Percentiles rank a stretch among this genome's conserved stretches.
Conservation (phyloP, 2,329 filamentous ascomycete genomes). For the Fusarium keratoplasticum region DNA sequence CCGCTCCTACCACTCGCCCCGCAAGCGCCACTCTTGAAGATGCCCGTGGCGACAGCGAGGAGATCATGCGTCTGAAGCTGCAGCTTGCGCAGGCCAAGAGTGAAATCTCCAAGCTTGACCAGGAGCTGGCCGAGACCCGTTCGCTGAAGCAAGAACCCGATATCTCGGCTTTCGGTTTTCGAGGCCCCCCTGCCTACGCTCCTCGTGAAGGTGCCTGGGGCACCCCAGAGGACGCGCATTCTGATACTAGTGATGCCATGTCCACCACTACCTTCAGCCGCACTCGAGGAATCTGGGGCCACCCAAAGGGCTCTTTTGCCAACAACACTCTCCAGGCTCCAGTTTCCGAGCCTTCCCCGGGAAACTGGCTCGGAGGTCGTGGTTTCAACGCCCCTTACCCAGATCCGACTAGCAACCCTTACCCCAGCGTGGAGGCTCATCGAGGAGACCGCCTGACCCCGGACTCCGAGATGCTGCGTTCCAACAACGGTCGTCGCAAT, state of each 20-base stretch:
- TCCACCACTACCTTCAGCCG: constrained; percentile 65
- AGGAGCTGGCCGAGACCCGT: constrained; percentile 75
- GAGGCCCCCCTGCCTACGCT: constrained; percentile 33
- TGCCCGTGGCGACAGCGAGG: constrained; percentile 58
- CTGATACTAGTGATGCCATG: constrained; percentile 67
- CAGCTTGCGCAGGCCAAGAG: constrained; percentile 78
- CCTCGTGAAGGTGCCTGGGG: constrained; percentile 64
- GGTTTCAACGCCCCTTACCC: constrained; percentile 53
- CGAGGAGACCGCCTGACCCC: constrained; percentile 60
- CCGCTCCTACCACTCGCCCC: constrained; percentile 62
- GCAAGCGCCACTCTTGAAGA: constrained; percentile 64
- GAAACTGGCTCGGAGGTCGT: constrained; percentile 60
- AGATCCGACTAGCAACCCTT: constrained; percentile 53
- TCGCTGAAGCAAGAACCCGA: constrained; percentile 66
- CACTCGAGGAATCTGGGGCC: constrained; percentile 67
- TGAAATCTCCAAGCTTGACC: constrained; percentile 77
- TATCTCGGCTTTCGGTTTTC: constrained; percentile 30
- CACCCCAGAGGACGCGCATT: constrained; percentile 64
- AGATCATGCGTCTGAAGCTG: constrained; percentile 75
- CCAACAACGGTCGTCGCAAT: constrained; percentile 56
- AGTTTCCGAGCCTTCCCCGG: constrained; percentile 51
- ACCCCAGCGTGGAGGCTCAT: constrained; percentile 54
- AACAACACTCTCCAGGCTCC: constrained; percentile 50
- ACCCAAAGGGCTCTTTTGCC: constrained; percentile 56
- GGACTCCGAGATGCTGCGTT: constrained; percentile 62